Evolutionary conservation across 495 filamentous ascomycete genomes (phyloP).

Genomic region (Aspergillus nidulans): DNA sequence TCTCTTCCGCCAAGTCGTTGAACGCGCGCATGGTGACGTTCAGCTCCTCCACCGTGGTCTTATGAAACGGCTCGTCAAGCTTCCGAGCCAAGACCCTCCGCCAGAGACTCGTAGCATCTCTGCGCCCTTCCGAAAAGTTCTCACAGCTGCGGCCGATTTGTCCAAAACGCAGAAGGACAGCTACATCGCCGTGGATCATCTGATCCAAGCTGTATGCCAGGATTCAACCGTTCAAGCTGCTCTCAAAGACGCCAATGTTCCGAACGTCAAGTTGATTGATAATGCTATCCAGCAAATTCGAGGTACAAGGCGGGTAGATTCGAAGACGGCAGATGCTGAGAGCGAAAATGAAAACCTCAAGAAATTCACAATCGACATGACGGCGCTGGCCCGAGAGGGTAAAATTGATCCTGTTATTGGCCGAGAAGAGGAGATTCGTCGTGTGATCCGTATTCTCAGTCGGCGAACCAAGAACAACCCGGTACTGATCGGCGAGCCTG

Average conservation of each 20-base stretch:
- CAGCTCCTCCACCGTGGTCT: constrained; percentile 82
- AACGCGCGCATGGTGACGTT: constrained; percentile 87
- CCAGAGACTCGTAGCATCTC: constrained; percentile 80
- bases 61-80: constrained; percentile 84
- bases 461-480: constrained; percentile 98
- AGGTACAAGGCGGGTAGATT: constrained; percentile 87
- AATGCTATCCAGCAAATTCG: constrained; percentile 83
- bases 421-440: constrained; percentile 91
- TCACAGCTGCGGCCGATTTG: constrained; percentile 80
- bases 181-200: constrained; percentile 88
- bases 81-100: constrained; percentile 91
- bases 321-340: constrained; percentile 88
- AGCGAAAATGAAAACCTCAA: constrained; percentile 88
- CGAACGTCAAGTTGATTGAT: constrained; percentile 85
- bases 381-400: constrained; percentile 84
- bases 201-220: constrained; percentile 78
- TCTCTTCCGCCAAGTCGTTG: constrained; percentile 88
- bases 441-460: constrained; percentile 89
- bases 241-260: constrained; percentile 83
- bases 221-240: constrained; percentile 68
- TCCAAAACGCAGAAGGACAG: constrained; percentile 95
- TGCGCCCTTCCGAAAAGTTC: constrained; percentile 72
- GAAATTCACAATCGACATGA: constrained; percentile 99
- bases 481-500: constrained; percentile 90
- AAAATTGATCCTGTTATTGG: constrained; percentile 99